Evolutionary conservation across 2,329 filamentous ascomycete genomes (phyloP), one percentile per base, ranked within the genome.

Genomic region (Diaporthe ilicicola): DNA sequence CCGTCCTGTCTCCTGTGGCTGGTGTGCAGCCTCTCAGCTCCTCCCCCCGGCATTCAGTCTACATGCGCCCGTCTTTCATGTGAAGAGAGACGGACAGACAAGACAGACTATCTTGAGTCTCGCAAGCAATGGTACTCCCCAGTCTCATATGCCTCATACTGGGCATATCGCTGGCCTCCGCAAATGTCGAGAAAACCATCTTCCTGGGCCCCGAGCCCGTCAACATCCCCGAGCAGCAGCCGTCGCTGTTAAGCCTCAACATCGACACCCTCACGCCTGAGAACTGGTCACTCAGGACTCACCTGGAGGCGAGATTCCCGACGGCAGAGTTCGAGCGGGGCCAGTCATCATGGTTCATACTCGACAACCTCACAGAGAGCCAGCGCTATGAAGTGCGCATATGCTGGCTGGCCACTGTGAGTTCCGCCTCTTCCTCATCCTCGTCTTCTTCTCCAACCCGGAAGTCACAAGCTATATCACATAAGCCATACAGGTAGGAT

Each of bases 351-450:
- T 98, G 96, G 96, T 88, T 94, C 75, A 83, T 95, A 9, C 88
- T 99, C 7, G 88, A 92, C 70, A 83, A 86, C 42, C 85, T 99
- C 68, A 85, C 82, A n/a, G 87, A 89, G 44, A 89, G 90, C 13
- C 91, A 92, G 77, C 89, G 94, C 74, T 98, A 98, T 85, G 96
- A 99, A 84, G 88, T 97, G 61, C 91, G 96, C 68, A 87, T 98
- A 72, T 98, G 95, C 83, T 99, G 95, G 95, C 87, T 94, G 72
- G 96, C 96, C 50, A 96, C 92, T 72, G 95, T 97, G 87, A 82
- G 93, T 87, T 39, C 53, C 59, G 10, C 27, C 56, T 8, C 53
- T 66, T 65, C 24, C 12, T 51, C 50, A 13, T 34, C 32, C 29
- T n/a, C n/a, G n/a, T 19, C 19, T 32, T n/a, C 8, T 24, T 19